Base-by-base conservation (phyloP, 768 basidiomycete genomes). In the Rhizopogon sp. region DNA sequence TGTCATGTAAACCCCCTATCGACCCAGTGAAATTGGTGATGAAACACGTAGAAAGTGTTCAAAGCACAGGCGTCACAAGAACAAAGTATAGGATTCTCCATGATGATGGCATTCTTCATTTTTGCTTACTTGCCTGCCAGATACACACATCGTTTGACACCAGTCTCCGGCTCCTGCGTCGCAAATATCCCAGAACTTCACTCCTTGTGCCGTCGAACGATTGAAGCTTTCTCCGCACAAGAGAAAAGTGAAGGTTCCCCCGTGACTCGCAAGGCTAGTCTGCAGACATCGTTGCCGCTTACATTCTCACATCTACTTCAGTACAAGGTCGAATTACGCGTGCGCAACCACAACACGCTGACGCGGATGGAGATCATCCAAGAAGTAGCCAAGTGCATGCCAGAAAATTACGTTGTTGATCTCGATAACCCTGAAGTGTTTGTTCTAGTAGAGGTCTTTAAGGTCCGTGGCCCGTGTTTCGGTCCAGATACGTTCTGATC, bases 301-400 rank as follows among this genome's bases (percentile, higher is more conserved):
- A 56, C 33, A 29, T 52, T 46, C 14, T 56, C 31, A 20, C 35
- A 3, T 11, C 22, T 25, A 9, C 3, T 29, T 41, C 56, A 93
- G 91, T 93, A 89, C 73, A 92, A 92, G 67, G 82, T 93, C 39
- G 90, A 93, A 61, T 63, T 90, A 49, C 78, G 85, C 49, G 69
- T 85, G 31, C 81, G 90, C 41, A 91, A 92, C 64, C 90, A 93
- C 58, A 85, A 76, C n/a, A 85, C 82, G 5, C 66, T 93, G 25
- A 61, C 79, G 9, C 81, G 87, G 14, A 74, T 77, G 47, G 70
- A 64, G 8, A 67, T 93, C 28, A 85, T 92, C 29, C 78, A 88
- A 55, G 79, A 79, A 47, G 74, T 93, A 39, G 90, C 86, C 0
- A 76, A 79, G 59, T 87, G 84, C 62, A 80, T 92, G 11, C 90